Base-by-base conservation (phyloP, 1,284 basidiomycete species). In the Chalciporus piperatoides region DNA sequence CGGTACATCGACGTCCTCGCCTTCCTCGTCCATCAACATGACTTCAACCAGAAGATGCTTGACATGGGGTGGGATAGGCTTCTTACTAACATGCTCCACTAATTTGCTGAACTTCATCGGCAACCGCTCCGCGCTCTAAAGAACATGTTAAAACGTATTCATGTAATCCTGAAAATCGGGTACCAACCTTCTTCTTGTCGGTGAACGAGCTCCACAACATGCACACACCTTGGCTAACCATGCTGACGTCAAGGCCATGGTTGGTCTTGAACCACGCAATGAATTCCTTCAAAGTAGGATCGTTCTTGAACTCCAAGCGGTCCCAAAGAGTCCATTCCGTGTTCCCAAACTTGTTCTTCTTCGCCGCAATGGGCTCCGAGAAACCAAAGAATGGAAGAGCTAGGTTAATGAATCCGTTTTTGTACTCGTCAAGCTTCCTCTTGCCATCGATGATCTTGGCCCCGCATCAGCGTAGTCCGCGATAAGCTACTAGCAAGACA, bases 241-340 rank as follows among this genome's bases (percentile, higher is more conserved):
- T 99, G 54, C 84, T 86, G 52, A 99, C 79, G 23, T 96, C 90
- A 37, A 99, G 82, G 35, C 86, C 86, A 68, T 98, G 90, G 59
- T 90, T 78, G 42, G 78, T 77, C 71, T 85, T 74, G 81, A 99
- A 98, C 78, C 81, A 92, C 53, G 83, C 73, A 43, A 97, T 69
- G 64, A 99, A 84, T 46, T 97, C 87, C 63, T 87, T 78, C 55
- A 99, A 77, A 10, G 93, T 92, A 8, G 94, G 90, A 70, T 99
- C 86, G 62, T 86, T 82, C 60, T 84, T 79, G 70, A 99, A 90
- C 70, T 94, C 88, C 75, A 99, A 94, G 50, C 95, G 85, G 71
- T 97, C 94, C 97, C 97, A 99, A 30, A 99, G 80, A 3, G 97
- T 99, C 96, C 97, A 99, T 59, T 97, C 92, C 1, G 79, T 87